phyloP scores from a whole-genome alignment of 176 grass and related monocot genomes.

The Rhynchospora tenuis region DNA sequence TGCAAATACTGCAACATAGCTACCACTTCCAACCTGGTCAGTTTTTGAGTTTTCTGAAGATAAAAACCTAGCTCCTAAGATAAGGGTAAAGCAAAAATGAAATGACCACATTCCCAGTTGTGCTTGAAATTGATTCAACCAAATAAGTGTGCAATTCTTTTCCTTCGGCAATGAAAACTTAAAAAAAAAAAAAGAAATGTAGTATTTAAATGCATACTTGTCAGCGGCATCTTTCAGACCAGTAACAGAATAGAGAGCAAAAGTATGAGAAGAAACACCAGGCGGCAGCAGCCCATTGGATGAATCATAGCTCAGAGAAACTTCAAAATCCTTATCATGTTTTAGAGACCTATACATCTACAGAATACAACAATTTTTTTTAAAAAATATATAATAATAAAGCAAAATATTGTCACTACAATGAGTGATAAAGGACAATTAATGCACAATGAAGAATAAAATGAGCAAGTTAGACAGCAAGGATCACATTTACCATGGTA shows the following conservation, averaged over 20 bases:
- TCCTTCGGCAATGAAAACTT: not conserved
- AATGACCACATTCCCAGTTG: not conserved
- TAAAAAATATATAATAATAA: not conserved
- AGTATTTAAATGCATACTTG: constrained; percentile 45
- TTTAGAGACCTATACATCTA: constrained; percentile 93
- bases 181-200: constrained; percentile 16
- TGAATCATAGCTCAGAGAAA: constrained; percentile 80
- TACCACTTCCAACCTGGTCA: not conserved
- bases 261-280: constrained; percentile 62
- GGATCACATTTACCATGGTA: not conserved
- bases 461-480: not conserved
- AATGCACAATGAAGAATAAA: constrained; percentile 5
- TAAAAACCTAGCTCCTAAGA: not conserved
- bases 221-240: constrained; percentile 73
- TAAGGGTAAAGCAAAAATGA: not conserved
- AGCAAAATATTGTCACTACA: not conserved
- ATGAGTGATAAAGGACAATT: not conserved
- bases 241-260: constrained; percentile 70
- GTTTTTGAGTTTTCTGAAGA: not conserved
- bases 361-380: constrained; percentile 13
- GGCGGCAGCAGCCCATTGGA: constrained; percentile 53
- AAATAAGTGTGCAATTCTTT: not conserved
- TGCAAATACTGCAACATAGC: not conserved
- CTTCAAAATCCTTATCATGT: constrained; percentile 87
- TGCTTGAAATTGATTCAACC: not conserved